These are phyloP conservation scores for Zygotorulaspora danielsina DNA, from an alignment of 805 yeast genomes.

Conservation along the genomic window DNA sequence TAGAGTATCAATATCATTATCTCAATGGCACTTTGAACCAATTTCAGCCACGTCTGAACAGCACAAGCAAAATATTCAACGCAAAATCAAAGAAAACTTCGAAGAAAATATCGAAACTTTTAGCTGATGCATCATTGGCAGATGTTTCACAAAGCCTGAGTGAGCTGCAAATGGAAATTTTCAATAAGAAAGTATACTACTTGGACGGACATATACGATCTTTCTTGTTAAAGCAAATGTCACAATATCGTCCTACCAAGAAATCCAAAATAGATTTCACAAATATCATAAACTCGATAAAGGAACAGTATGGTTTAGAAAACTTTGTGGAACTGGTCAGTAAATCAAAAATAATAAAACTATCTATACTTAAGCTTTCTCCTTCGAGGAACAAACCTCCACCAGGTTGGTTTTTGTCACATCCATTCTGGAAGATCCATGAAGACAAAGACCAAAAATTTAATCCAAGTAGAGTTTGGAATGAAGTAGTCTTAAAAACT, in stretches of 20 bases:
- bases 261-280: slow-evolving; percentile 14
- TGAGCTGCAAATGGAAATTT: slow-evolving; percentile 23
- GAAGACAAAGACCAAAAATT: slow-evolving; percentile 32
- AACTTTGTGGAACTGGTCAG: slow-evolving; percentile 23
- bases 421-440: slow-evolving; percentile 26
- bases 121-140: slow-evolving; percentile 14
- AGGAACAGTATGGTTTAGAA: slow-evolving; percentile 13
- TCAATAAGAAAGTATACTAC: slow-evolving; percentile 29
- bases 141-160: slow-evolving; percentile 18
- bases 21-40: slow-evolving; percentile 25
- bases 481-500: slow-evolving; percentile 27
- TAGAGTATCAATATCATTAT: slow-evolving; percentile 35
- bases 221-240: slow-evolving; percentile 13
- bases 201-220: slow-evolving; percentile 24
- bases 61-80: slow-evolving; percentile 30
- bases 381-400: slow-evolving; percentile 15
- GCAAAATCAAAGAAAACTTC: slow-evolving; percentile 34
- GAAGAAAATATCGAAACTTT: slow-evolving; percentile 23
- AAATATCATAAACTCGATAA: slow-evolving; percentile 7
- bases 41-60: slow-evolving; percentile 33
- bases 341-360: slow-evolving; percentile 28
- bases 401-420: slow-evolving; percentile 28
- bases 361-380: slow-evolving; percentile 20
- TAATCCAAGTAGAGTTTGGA: slow-evolving; percentile 48
- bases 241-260: slow-evolving; percentile 12